Evolutionary conservation across 164 flowering plant genomes (phyloP), one percentile per base, ranked within the genome.

Genomic region (Berberis thunbergii): DNA sequence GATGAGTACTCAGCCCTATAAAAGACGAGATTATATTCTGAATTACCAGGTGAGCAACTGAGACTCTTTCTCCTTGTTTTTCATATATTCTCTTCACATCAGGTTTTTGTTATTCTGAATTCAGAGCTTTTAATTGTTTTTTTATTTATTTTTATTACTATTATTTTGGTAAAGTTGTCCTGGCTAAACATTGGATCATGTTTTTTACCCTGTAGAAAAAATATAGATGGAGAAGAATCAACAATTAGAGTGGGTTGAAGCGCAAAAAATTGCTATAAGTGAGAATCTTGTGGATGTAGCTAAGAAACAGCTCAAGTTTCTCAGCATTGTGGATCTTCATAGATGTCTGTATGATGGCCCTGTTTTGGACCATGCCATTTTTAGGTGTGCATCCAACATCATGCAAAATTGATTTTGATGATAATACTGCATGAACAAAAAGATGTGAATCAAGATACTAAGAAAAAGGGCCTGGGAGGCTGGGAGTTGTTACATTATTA

Each of bases 321-420:
- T 89, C 55, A 84, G 82, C 1, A 79, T 80, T 40, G 80, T 89
- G 56, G 96, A 89, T 70, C 70, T 76, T 55, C 70, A 75, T 68
- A 80, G 96, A 0, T 68, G 69, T 62, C 88, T 89, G 54, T 89
- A 86, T 57, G 88, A 85, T 12, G 92, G 88, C 48, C 90, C 87
- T 45, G 54, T 75, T 50, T 75, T 94, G 4, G 67, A 79, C 38
- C 74, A 71, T 64, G 95, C 96, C 45, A 87, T 94, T 55, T 73
- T 74, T 50, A 84, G 95, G 95, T 81, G 65, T 54, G 40, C 26
- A 0, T 26, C 26, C 26, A 26, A 26, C 26, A 26, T 26, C 26
- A 26, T 26, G 26, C 26, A 26, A 26, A 26, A 26, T 26, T 26
- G 26, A 26, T 26, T 26, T 26, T 26, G 26, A 26, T 26, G 26